phyloP scores from a whole-genome alignment of 2,329 filamentous ascomycete species.

The Furcasterigmium furcatum region DNA sequence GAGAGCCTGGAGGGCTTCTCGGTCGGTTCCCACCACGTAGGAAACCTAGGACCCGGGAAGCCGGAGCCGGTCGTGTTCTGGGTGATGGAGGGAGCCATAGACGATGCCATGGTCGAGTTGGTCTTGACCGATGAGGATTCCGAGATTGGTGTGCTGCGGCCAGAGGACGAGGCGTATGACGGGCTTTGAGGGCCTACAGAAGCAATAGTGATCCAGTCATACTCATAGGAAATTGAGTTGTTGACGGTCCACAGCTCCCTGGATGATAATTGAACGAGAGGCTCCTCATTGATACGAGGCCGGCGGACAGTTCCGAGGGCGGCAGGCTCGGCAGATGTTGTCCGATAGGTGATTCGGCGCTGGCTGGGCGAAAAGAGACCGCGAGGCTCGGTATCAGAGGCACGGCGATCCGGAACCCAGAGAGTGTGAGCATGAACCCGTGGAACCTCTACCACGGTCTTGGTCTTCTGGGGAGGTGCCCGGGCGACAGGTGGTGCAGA shows the following conservation, averaged over 20 bases:
- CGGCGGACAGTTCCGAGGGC: constrained; percentile 4
- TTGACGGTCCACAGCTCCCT: constrained; percentile 27
- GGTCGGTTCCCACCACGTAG: constrained; percentile 11
- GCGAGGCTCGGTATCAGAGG: not conserved
- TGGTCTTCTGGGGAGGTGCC: too few relatives aligned
- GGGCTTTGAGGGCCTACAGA: constrained; percentile 1
- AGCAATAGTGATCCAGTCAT: constrained; percentile 15
- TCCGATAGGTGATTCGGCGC: constrained; percentile 1
- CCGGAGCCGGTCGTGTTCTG: not conserved
- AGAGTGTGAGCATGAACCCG: not conserved
- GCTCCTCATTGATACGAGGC: constrained; percentile 20
- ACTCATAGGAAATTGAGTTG: constrained; percentile 1
- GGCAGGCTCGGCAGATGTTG: not conserved
- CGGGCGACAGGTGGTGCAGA: not conserved
- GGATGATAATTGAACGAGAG: constrained; percentile 25
- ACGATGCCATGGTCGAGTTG: not conserved
- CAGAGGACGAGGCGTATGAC: constrained; percentile 1
- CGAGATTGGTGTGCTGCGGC: constrained; percentile 3
- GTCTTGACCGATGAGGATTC: not conserved
- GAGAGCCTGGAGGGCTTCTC: not conserved
- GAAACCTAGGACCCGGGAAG: not conserved
- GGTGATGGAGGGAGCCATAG: not conserved
- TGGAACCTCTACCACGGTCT: too few relatives aligned
- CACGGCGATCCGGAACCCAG: not conserved
- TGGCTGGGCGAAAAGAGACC: constrained; percentile 15